Base-by-base conservation (phyloP, 495 filamentous ascomycete species). In the Penicillium subrubescens region DNA sequence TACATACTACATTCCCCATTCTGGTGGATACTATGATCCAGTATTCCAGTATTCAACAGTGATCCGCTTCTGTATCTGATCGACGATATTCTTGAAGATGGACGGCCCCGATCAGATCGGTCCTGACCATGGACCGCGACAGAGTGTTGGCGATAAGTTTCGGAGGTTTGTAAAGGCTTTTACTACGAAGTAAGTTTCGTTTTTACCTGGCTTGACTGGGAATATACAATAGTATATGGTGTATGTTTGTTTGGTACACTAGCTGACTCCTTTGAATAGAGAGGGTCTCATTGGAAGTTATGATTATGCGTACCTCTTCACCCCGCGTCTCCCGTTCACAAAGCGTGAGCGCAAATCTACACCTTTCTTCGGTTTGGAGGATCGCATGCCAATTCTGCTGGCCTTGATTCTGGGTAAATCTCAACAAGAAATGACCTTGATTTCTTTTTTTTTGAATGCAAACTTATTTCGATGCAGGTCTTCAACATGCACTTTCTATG, bases 281-380 rank as follows among this genome's bases (percentile, higher is more conserved):
- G 87, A 93, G 1, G 93, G 93, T 10, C 82, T 97, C 33, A 73
- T 97, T 63, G 93, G 93, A 35, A 81, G 88, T 66, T 97, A 97
- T 73, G 92, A 97, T 79, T 97, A 97, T 86, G 88, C 77, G 51
- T 87, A 86, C 73, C 80, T 90, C 19, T 93, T 93, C 76, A 86
- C 81, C 48, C 94, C 94, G 6, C 91, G 92, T 60, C 72, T 97
- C 14, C 94, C 93, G 3, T 97, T 96, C 78, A 87, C 94, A 81
- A 87, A 84, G 65, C 89, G 87, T 72, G 69, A 82, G 1, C 81
- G 81, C 41, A 78, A 82, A 64, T 80, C 84, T 2, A 86, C 90
- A 7, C 93, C 93, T 25, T 97, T 97, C 78, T 97, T 96, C 73
- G 94, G 92, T 25, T 86, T 96, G 19, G 84, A 97, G 64, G 92